phyloP scores from a whole-genome alignment of 164 flowering plant species.

The Akebia trifoliata region DNA sequence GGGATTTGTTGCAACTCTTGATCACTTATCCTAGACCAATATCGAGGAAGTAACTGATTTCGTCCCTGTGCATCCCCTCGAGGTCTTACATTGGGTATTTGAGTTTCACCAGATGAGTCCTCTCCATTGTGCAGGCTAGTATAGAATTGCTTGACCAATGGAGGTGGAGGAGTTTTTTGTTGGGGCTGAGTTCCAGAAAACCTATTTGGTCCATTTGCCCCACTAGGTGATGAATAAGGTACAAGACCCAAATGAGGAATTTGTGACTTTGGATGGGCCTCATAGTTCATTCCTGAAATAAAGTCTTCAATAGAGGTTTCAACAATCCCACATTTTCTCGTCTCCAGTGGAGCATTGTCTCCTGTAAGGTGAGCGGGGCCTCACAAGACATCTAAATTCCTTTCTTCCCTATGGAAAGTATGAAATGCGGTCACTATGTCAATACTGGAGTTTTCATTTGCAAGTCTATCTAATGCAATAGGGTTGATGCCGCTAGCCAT shows the following conservation, averaged over 20 bases:
- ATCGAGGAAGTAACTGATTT: slow-evolving; percentile 63
- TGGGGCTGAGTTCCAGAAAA: slow-evolving; percentile 33
- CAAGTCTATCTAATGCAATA: slow-evolving; percentile 30
- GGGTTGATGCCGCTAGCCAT: slow-evolving; percentile 36
- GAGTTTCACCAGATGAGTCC: slow-evolving; percentile 47
- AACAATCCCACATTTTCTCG: slow-evolving; percentile 14
- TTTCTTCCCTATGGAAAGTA: slow-evolving; percentile 14
- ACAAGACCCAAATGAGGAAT: slow-evolving; percentile 30
- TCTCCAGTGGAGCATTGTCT: slow-evolving; percentile 10
- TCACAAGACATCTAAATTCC: slow-evolving; percentile 13
- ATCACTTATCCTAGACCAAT: slow-evolving; percentile 69
- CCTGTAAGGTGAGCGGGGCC: slow-evolving; percentile 10
- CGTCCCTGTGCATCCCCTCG: slow-evolving; percentile 53
- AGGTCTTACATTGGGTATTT: slow-evolving; percentile 39
- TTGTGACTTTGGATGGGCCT: slow-evolving; percentile 30
- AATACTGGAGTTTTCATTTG: slow-evolving; percentile 44
- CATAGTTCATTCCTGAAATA: slow-evolving; percentile 35
- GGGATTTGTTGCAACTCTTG: slow-evolving; percentile 71
- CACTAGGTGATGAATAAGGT: slow-evolving; percentile 35
- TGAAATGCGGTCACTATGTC: slow-evolving; percentile 10
- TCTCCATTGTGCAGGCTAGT: slow-evolving; percentile 31
- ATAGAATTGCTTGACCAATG: slow-evolving; percentile 31
- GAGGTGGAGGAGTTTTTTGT: slow-evolving; percentile 31
- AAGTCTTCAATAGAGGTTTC: slow-evolving; percentile 21
- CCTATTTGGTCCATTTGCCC: slow-evolving; percentile 31